A percentile compares a stretch with the other conserved stretches of the same genome.
Conservation (phyloP, 257 asterid genomes). For the Datura wrightii region DNA sequence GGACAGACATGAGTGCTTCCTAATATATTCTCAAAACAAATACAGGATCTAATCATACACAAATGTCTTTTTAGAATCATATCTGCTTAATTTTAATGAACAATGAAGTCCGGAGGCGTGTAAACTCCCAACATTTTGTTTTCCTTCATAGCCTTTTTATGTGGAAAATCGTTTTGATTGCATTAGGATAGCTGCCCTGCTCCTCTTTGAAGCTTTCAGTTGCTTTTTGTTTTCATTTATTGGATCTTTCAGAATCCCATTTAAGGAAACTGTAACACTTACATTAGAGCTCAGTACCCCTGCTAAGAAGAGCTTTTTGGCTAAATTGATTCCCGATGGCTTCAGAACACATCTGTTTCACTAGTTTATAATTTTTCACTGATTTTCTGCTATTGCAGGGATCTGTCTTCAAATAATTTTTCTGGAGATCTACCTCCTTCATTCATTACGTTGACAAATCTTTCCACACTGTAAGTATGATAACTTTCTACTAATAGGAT, state of each 20-base stretch:
- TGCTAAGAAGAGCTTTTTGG: constrained; percentile 14
- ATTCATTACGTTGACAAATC: constrained; percentile 69
- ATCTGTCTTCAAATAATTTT: constrained; percentile 79
- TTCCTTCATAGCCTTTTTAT: neutral
- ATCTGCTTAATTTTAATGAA: neutral
- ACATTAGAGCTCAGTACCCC: neutral
- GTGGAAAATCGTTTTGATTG: neutral
- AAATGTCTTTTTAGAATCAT: neutral
- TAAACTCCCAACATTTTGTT: neutral
- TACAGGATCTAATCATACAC: neutral
- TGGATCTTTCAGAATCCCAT: neutral
- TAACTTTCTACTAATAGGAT: constrained; percentile 27
- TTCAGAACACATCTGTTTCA: constrained; percentile 17
- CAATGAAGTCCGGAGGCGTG: neutral
- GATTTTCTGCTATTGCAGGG: constrained; percentile 61
- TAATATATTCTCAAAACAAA: constrained; percentile 9
- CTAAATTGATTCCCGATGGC: neutral
- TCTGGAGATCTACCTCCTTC: constrained; percentile 90
- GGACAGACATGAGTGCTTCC: constrained; percentile 19
- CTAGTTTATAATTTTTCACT: constrained; percentile 28
- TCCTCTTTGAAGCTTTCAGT: constrained; percentile 22
- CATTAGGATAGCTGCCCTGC: neutral
- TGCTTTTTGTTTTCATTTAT: constrained; percentile 14
- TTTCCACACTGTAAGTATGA: constrained; percentile 84
- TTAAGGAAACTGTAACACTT: neutral